Conservation (phyloP, 768 basidiomycete genomes). For the Rhizopogon vulgaris region DNA sequence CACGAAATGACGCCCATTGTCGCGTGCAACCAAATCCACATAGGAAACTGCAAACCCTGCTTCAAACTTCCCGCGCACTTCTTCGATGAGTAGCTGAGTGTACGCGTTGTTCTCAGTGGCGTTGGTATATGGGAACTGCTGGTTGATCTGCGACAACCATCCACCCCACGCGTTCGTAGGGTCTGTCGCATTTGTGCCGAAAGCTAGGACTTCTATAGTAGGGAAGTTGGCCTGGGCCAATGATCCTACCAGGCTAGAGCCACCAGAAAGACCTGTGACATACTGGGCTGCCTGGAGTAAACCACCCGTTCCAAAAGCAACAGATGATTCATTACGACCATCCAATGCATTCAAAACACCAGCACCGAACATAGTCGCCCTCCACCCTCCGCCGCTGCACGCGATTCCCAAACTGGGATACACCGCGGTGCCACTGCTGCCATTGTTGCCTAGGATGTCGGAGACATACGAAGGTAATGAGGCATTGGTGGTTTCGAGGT, state of each 20-base stretch:
- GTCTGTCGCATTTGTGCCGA: constrained; percentile 9
- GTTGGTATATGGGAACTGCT: constrained; percentile 9
- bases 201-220: constrained; percentile 15
- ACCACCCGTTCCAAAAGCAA: constrained; percentile 24
- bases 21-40: constrained; percentile 7
- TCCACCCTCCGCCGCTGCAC: constrained; percentile 35
- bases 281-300: constrained; percentile 33
- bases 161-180: constrained; percentile 9
- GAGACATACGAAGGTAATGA: constrained; percentile 23
- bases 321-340: constrained; percentile 24
- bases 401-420: constrained; percentile 23
- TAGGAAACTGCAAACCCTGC: constrained; percentile 7
- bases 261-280: constrained; percentile 30
- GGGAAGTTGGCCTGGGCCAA: constrained; percentile 25
- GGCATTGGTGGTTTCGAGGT: constrained; percentile 19
- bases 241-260: constrained; percentile 16
- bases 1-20: constrained; percentile 11
- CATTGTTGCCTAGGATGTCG: constrained; percentile 15
- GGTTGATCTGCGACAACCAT: constrained; percentile 13
- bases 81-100: constrained; percentile 10
- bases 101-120: constrained; percentile 9
- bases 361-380: constrained; percentile 32
- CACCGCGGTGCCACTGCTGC: neutral
- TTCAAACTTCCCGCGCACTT: constrained; percentile 12
- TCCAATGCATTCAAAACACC: constrained; percentile 27